Percentiles rank a stretch among this genome's conserved stretches.
Conservation (phyloP, 1,284 basidiomycete genomes). For the Meripilus lineatus region DNA sequence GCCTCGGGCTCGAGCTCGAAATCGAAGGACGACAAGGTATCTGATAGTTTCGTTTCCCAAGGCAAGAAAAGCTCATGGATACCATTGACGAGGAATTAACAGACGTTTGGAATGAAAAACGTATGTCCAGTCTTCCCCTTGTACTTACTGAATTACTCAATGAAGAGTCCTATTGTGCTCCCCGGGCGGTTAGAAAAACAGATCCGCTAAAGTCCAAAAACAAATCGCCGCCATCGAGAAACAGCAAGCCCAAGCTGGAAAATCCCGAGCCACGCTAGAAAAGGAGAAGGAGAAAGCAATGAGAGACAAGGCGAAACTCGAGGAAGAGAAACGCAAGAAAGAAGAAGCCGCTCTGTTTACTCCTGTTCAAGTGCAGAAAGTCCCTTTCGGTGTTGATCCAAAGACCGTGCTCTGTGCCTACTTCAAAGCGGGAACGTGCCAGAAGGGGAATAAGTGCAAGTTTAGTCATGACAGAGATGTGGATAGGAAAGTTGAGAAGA, state of each 20-base stretch:
- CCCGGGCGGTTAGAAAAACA: constrained; percentile 70
- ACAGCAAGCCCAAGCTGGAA: constrained; percentile 67
- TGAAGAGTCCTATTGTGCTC: constrained; percentile 2
- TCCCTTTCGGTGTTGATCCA: constrained; percentile 94
- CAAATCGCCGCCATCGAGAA: constrained; percentile 77
- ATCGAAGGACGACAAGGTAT: constrained; percentile 74
- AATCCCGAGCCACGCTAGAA: constrained; percentile 72
- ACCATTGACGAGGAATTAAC: constrained; percentile 29
- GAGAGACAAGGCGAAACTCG: constrained; percentile 71
- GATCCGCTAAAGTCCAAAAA: constrained; percentile 90
- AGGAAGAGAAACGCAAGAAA: constrained; percentile 82
- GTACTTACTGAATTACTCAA: too few species aligned
- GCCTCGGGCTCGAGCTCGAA: constrained; percentile 49
- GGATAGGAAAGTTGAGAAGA: constrained; percentile 92
- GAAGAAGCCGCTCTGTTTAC: constrained; percentile 81
- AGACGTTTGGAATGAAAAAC: constrained; percentile 95
- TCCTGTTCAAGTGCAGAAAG: constrained; percentile 79
- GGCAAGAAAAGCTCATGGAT: constrained; percentile 17
- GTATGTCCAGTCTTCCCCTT: constrained; percentile 35
- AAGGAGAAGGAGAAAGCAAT: constrained; percentile 82
- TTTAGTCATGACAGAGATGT: constrained; percentile 92
- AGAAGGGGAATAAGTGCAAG: constrained; percentile 92
- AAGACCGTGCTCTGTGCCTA: constrained; percentile 88
- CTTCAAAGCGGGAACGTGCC: constrained; percentile 86
- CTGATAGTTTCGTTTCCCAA: constrained; percentile 11